Base-by-base conservation (phyloP, 192 early-diverging fungal species). In the Podila epigama region DNA sequence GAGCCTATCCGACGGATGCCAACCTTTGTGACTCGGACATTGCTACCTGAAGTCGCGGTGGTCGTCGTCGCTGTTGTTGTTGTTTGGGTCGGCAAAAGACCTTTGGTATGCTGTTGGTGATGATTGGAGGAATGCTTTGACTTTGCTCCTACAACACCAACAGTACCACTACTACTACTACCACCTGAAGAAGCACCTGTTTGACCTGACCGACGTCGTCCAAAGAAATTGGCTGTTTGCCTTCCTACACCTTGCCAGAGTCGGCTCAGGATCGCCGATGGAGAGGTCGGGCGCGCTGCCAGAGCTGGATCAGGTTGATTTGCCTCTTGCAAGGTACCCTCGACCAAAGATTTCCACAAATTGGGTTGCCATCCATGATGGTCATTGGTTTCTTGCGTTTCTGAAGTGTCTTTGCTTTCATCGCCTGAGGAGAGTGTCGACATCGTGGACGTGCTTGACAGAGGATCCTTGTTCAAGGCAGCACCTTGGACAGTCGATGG, bases 1-100 rank as follows among this genome's bases (percentile, higher is more conserved):
- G 28, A 29, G 3, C 18, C 63, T 9, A 66, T 52, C 10, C 63
- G 51, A 1, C 63, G 52, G 41, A 66, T 48, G 9, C 54, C 63
- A 27, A 44, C 48, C 29, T 32, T 41, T 16, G 54, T 66, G 12
- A 51, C 51, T n/a, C 35, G 25, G 4, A 54, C 37, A 5, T 18
- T 29, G 9, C 41, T 48, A n/a, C n/a, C n/a, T n/a, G n/a, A n/a
- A n/a, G n/a, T n/a, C n/a, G n/a, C n/a, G n/a, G n/a, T n/a, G n/a
- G n/a, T n/a, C 3, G 3, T 57, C 33, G 10, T 33, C n/a, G 18
- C 55, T 31, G 10, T 34, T 35, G 7, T 31, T 31, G 12, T 15
- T 48, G 56, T 4, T 20, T n/a, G 34, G 8, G n/a, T 10, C 22
- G 18, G 2, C 28, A 22, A 48, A 18, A 48, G 25, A 22, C 44